Base-by-base conservation (phyloP, 148 eudicot species). In the Bassia scoparia region DNA sequence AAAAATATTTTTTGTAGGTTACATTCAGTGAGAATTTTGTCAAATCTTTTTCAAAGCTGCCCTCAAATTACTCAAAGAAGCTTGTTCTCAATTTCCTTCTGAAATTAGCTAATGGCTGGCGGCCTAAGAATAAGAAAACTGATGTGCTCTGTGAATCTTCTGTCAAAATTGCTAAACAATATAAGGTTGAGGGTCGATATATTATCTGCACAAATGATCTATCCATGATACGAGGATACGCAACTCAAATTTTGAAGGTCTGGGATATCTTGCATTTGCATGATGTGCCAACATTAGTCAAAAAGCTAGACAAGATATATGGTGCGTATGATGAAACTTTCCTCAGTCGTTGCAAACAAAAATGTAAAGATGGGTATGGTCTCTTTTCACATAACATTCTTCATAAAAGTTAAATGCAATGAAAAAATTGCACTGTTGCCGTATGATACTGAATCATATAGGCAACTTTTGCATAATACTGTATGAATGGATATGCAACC, bases 241-340 rank as follows among this genome's bases (percentile, higher is more conserved):
- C 67, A 7, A 66, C 26, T 12, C 88, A 85, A 43, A 64, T 83
- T 21, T 72, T 85, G 35, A 85, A 83, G 71, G 73, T 83, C 7
- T 85, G 88, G 88, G 88, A 85, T 68, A 41, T 85, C 37, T 50
- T 85, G 70, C 82, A 80, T 56, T 71, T 81, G 24, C 73, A 64
- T 60, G 76, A 74, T 41, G 77, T 85, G 35, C 81, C 79, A 1
- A 49, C 62, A 48, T 46, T 85, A 56, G 78, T 79, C 13, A 56
- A 20, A 34, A 80, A 69, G 60, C 58, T 85, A 30, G 86, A 83
- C 34, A 69, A 67, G 17, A 70, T 85, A 5, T 85, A 78, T 77
- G 31, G 69, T 20, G 58, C 79, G 59, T 81, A 72, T 63, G 67
- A 75, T 0, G 78, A 70, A 5, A 81, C 73, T 48, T 83, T 73